Evolutionary conservation across 176 grass and related monocot genomes (phyloP).

Genomic region (Oryza nivara): DNA sequence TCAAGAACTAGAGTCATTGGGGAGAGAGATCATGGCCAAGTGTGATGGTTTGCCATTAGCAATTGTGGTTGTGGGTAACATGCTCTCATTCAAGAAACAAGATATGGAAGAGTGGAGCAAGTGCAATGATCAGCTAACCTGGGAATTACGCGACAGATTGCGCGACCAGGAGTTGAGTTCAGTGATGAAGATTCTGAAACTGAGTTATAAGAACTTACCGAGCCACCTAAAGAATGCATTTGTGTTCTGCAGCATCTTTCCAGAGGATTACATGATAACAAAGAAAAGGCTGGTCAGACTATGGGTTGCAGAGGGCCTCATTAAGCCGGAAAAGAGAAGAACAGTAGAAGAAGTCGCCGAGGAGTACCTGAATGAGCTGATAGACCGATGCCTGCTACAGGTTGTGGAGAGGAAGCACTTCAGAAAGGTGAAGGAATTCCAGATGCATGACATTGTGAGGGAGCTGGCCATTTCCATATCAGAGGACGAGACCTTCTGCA

Average conservation of each 20-base stretch:
- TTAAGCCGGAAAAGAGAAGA: conserved; percentile 37
- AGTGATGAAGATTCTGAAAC: conserved; percentile 44
- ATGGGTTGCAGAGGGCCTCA: conserved; percentile 54
- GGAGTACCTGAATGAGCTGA: conserved; percentile 52
- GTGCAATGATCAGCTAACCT: conserved; percentile 29
- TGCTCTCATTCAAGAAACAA: conserved; percentile 21
- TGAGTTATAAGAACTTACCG: conserved; percentile 51
- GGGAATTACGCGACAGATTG: conserved; percentile 23
- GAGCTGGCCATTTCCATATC: conserved; percentile 40
- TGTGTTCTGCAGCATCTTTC: conserved; percentile 55
- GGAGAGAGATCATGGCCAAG: conserved; percentile 25
- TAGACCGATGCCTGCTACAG: conserved; percentile 45
- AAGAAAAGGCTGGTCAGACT: conserved; percentile 46
- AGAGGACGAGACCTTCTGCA: conserved; percentile 32
- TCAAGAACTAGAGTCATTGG: conserved; percentile 24
- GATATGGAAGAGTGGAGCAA: conserved; percentile 23
- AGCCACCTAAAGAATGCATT: conserved; percentile 48
- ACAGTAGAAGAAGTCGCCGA: conserved; percentile 50
- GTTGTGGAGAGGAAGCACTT: conserved; percentile 40
- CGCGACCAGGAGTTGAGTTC: conserved; percentile 13
- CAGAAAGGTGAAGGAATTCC: conserved; percentile 29
- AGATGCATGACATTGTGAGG: conserved; percentile 49
- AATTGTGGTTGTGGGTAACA: conserved; percentile 32
- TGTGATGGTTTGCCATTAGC: conserved; percentile 44
- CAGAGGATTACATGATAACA: conserved; percentile 47